Base-by-base conservation (phyloP, 352 stramenopile species). In the Globisporangium echinulatum region DNA sequence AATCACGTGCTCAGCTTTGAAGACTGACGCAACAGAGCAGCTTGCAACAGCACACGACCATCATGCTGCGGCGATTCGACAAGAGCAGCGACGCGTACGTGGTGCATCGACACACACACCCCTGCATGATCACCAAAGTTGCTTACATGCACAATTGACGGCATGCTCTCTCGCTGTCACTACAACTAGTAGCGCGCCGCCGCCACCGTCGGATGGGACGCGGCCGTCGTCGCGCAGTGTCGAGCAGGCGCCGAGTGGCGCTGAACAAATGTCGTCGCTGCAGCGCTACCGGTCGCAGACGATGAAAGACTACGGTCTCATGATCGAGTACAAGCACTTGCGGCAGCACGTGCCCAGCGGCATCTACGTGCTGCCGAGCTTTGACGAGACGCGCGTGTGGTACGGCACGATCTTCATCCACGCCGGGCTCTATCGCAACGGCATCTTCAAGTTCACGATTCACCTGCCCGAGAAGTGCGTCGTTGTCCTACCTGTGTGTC, bases 281-380 rank as follows among this genome's bases (percentile, higher is more conserved):
- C 85, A 94, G 63, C 82, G 81, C 49, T 94, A 94, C 56, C 78
- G 85, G 10, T 90, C 82, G 40, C 82, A 94, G 64, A 94, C 85
- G 8, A 94, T 94, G 82, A 92, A 91, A 56, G 94, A 98, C 66
- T 98, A 98, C 66, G 96, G 96, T 6, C 86, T 99, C 7, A 97
- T 96, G 65, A 98, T 98, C 69, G 96, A 99, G 80, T 99, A 98
- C 79, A 98, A 98, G 66, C 94, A 98, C 61, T 65, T 99, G 40
- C 93, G 97, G 56, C 84, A 96, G 52, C 87, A 98, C 64, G 90
- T 96, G 38, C 96, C 96, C 1, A 93, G 85, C 33, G 94, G 96
- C 10, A 96, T 99, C 52, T 98, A 98, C 67, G 83, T 99, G 25
- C 78, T 98, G 46, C 96, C 95, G 47, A 97, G 88, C 56, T 91